A percentile compares a stretch with the other conserved stretches of the same genome.
phyloP scores from a whole-genome alignment of 768 basidiomycete genomes.

The Mycena venus region DNA sequence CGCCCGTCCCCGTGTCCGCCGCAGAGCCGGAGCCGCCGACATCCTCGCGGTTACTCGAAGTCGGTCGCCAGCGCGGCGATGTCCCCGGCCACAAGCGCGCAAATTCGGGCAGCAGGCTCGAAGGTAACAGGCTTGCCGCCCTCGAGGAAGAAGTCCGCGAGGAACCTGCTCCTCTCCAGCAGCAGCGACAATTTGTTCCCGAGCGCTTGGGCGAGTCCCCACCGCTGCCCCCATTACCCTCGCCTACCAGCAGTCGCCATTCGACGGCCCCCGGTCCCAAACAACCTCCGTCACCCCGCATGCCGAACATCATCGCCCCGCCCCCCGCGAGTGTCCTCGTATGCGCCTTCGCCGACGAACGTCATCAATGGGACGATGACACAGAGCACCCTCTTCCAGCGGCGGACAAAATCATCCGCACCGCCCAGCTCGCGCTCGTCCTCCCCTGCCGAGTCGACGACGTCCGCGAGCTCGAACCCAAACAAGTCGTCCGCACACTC shows the following conservation, averaged over 20 bases:
- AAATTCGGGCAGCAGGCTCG: constrained; percentile 69
- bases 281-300: constrained; percentile 65
- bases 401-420: constrained; percentile 75
- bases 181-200: constrained; percentile 46
- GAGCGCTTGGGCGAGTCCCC: constrained; percentile 68
- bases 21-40: constrained; percentile 25
- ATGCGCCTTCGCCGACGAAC: constrained; percentile 48
- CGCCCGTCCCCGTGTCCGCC: constrained; percentile 52
- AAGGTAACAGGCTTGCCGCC: constrained; percentile 67
- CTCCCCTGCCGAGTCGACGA: constrained; percentile 63
- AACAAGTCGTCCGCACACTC: constrained; percentile 49
- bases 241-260: constrained; percentile 53
- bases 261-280: constrained; percentile 49
- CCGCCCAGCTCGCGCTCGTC: constrained; percentile 69
- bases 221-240: constrained; percentile 77
- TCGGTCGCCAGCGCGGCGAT: constrained; percentile 40
- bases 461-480: constrained; percentile 57
- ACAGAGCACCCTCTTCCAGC: constrained; percentile 77
- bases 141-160: constrained; percentile 74
- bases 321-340: constrained; percentile 74
- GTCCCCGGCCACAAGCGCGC: constrained; percentile 63
- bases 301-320: constrained; percentile 54
- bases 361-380: constrained; percentile 72
- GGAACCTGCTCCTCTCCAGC: background rate
- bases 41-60: constrained; percentile 45